Conservation (phyloP, 108 stramenopile genomes). For the Cylindrotheca fusiformis region DNA sequence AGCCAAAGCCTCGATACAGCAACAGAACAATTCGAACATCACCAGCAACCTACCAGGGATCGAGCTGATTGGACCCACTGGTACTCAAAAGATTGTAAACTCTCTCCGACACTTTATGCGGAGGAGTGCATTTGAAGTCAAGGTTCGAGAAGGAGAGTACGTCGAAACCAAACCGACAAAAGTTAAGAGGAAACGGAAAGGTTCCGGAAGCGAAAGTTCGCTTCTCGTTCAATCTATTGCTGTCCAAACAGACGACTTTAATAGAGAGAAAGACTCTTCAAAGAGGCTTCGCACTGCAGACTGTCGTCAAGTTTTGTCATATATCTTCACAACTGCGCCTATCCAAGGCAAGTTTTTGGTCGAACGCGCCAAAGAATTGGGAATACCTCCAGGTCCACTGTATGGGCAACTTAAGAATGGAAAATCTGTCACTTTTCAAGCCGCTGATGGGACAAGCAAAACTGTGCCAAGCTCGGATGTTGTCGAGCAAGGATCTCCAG, state of each 20-base stretch:
- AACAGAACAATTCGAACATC: constrained; percentile 3
- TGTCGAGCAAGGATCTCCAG: constrained; percentile 57
- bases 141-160: constrained; percentile 60
- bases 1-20: constrained; percentile 12
- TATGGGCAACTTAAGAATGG: constrained; percentile 83
- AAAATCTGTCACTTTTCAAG: constrained; percentile 70
- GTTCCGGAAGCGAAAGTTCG: constrained; percentile 13
- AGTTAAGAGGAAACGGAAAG: constrained; percentile 33
- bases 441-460: constrained; percentile 10
- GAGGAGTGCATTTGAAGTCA: constrained; percentile 63
- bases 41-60: constrained; percentile 24
- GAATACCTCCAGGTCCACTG: constrained; percentile 81
- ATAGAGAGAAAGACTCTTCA: neutral
- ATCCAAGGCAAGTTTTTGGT: constrained; percentile 77
- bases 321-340: constrained; percentile 63
- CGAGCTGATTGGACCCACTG: constrained; percentile 70
- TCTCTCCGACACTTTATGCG: constrained; percentile 82
- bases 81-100: constrained; percentile 58
- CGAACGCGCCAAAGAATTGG: constrained; percentile 62
- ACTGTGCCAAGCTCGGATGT: constrained; percentile 62
- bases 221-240: constrained; percentile 29
- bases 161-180: constrained; percentile 17
- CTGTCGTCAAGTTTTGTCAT: constrained; percentile 44
- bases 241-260: neutral
- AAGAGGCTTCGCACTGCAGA: neutral